Evolutionary conservation across 495 filamentous ascomycete genomes (phyloP).

Genomic region (Parathielavia appendiculata): DNA sequence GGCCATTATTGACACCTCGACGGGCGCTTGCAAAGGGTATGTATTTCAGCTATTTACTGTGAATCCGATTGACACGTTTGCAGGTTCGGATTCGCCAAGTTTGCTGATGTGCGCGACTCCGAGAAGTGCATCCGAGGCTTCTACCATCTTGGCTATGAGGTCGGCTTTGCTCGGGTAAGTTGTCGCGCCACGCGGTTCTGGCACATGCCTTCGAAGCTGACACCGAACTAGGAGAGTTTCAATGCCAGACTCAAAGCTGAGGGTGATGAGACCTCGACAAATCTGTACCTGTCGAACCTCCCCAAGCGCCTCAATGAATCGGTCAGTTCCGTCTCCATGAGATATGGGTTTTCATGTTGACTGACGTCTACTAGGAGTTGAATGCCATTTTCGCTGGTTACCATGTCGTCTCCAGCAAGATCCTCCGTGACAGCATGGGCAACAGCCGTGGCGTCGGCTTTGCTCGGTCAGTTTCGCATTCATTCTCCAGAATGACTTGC

Average conservation of each 20-base stretch:
- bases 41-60: slow-evolving; percentile 18
- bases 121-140: slow-evolving; percentile 97
- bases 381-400: slow-evolving; percentile 75
- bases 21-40: slow-evolving; percentile 91
- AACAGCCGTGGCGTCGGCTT: slow-evolving; percentile 96
- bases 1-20: slow-evolving; percentile 90
- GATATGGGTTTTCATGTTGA: background rate
- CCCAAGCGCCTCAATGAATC: slow-evolving; percentile 85
- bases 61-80: slow-evolving; percentile 22
- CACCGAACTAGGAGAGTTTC: slow-evolving; percentile 69
- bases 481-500: background rate
- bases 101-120: slow-evolving; percentile 76
- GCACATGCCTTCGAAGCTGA: slow-evolving; percentile 6
- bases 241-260: slow-evolving; percentile 92
- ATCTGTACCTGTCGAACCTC: slow-evolving; percentile 95
- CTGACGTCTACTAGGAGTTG: slow-evolving; percentile 52
- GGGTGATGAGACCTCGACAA: slow-evolving; percentile 79
- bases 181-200: background rate
- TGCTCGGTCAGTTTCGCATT: slow-evolving; percentile 63
- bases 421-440: slow-evolving; percentile 82
- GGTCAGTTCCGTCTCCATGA: slow-evolving; percentile 41
- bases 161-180: slow-evolving; percentile 83
- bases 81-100: slow-evolving; percentile 96
- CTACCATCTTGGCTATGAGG: slow-evolving; percentile 88
- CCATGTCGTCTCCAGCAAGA: slow-evolving; percentile 82